Evolutionary conservation across 371 early-diverging fungal species (phyloP).

Genomic region (Syncephalis fuscata): DNA sequence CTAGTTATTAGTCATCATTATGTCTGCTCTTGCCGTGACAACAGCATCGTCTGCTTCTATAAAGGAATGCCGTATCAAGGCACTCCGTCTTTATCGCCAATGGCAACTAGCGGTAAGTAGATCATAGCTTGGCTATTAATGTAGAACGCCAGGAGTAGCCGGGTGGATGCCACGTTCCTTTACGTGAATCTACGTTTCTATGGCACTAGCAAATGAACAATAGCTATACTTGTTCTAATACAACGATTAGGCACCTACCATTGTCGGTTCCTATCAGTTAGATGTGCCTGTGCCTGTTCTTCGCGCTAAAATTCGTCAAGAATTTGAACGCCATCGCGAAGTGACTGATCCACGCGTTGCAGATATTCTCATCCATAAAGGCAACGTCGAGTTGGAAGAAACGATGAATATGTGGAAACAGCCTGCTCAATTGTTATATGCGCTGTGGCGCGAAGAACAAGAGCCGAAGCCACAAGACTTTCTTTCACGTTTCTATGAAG

Average conservation of each 20-base stretch:
- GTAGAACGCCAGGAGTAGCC: too few relatives aligned
- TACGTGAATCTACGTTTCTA: too few relatives aligned
- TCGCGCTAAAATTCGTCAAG: constrained; percentile 74
- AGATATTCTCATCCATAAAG: constrained; percentile 77
- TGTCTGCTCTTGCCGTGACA: constrained; percentile 24
- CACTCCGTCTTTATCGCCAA: constrained; percentile 37
- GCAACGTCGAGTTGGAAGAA: constrained; percentile 80
- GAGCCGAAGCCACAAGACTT: constrained; percentile 58
- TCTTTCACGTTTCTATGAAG: constrained; percentile 73
- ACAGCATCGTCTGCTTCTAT: constrained; percentile 38
- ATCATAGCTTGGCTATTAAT: too few relatives aligned
- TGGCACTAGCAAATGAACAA: too few relatives aligned
- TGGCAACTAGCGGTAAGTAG: constrained; percentile 44
- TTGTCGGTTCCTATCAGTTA: constrained; percentile 62
- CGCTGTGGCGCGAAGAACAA: constrained; percentile 64
- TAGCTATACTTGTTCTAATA: too few relatives aligned
- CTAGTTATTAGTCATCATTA: too few relatives aligned
- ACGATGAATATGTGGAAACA: constrained; percentile 93
- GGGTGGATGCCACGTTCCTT: too few relatives aligned
- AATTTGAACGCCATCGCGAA: constrained; percentile 78
- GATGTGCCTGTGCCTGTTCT: constrained; percentile 53
- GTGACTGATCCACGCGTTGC: constrained; percentile 63
- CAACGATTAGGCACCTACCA: constrained; percentile 48
- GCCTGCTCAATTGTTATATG: constrained; percentile 76
- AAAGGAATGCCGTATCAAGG: constrained; percentile 32